These are phyloP conservation scores for Ustilago lituana DNA, from an alignment of 1,284 basidiomycete species.

Conservation along the genomic window DNA sequence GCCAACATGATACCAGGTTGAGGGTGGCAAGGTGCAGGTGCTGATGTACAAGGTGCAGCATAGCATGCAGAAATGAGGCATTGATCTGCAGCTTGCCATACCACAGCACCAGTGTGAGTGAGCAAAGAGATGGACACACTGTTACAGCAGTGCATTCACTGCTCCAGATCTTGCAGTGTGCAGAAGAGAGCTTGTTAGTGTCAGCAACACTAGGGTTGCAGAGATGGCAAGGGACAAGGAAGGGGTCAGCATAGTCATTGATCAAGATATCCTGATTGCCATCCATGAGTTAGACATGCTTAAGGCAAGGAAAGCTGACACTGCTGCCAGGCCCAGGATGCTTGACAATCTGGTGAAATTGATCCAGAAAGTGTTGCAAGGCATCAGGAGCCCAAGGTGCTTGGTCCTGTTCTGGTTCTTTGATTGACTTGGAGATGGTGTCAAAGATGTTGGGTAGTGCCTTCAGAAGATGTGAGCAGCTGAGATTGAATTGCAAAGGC, in stretches of 20 bases:
- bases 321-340: background rate
- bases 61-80: background rate
- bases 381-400: no score
- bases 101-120: conserved; percentile 7
- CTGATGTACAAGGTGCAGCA: background rate
- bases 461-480: background rate
- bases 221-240: background rate
- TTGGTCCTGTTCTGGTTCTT: no score
- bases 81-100: background rate
- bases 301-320: background rate
- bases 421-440: no score
- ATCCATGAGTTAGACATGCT: conserved; percentile 3
- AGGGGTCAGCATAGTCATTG: conserved; percentile 8
- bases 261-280: background rate
- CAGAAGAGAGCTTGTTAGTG: background rate
- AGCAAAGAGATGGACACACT: background rate
- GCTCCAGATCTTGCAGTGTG: background rate
- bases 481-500: background rate
- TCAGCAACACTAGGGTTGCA: background rate
- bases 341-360: background rate
- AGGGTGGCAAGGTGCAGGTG: background rate
- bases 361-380: background rate
- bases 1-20: conserved; percentile 1
- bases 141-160: background rate
- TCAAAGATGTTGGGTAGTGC: no score